phyloP scores from a whole-genome alignment of 768 basidiomycete species.

The Calocybe gangraenosa region DNA sequence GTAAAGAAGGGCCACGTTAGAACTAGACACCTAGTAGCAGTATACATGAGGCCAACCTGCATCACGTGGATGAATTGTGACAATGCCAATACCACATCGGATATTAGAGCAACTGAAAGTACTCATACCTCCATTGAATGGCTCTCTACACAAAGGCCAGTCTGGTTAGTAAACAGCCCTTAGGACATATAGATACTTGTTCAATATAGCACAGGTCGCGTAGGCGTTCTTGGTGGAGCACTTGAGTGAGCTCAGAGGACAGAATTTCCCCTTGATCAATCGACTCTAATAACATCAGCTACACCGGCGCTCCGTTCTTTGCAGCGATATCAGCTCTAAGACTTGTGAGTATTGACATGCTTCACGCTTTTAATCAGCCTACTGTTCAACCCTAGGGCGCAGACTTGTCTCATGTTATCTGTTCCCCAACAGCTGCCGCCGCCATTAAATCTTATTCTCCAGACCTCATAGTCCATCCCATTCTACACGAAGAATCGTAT shows the following conservation, averaged over 20 bases:
- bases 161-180: slow-evolving; percentile 51
- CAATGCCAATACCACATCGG: slow-evolving; percentile 59
- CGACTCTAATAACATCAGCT: slow-evolving; percentile 42
- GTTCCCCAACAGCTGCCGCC: slow-evolving; percentile 85
- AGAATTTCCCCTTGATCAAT: background rate
- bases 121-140: slow-evolving; percentile 88
- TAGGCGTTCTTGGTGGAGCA: slow-evolving; percentile 92
- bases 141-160: slow-evolving; percentile 91
- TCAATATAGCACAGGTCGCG: slow-evolving; percentile 52
- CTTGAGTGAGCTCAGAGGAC: slow-evolving; percentile 62
- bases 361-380: background rate
- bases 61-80: no score
- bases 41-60: no score
- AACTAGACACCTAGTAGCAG: no score
- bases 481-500: slow-evolving; percentile 67
- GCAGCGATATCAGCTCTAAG: slow-evolving; percentile 88
- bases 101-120: slow-evolving; percentile 71
- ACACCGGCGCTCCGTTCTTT: slow-evolving; percentile 96
- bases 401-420: slow-evolving; percentile 96
- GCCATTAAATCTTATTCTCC: slow-evolving; percentile 98
- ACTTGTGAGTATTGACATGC: slow-evolving; percentile 46
- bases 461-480: slow-evolving; percentile 95
- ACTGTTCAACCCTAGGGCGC: slow-evolving; percentile 56
- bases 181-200: background rate
- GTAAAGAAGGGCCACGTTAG: no score